Conservation (phyloP, 75 land plant genomes). For the Pinus albicaulis region DNA sequence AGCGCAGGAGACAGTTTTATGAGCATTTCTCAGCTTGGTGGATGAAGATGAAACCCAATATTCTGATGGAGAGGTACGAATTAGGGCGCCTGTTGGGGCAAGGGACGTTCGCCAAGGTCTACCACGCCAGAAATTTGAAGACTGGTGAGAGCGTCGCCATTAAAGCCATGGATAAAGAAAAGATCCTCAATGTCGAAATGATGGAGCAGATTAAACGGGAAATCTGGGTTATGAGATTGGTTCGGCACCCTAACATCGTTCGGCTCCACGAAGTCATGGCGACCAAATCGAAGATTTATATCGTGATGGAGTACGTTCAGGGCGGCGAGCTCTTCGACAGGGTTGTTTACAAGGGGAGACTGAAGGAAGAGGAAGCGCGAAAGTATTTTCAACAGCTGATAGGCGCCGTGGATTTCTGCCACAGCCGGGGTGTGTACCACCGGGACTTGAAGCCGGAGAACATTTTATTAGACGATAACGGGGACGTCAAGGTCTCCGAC, state of each 20-base stretch:
- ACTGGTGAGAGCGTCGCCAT: constrained; percentile 27
- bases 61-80: constrained; percentile 15
- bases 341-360: constrained; percentile 17
- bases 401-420: constrained; percentile 41
- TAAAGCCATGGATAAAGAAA: constrained; percentile 23
- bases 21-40: too few species aligned
- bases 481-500: constrained; percentile 54
- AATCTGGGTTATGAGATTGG: constrained; percentile 37
- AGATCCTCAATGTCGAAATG: constrained; percentile 17
- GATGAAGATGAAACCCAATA: constrained; percentile 4
- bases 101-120: constrained; percentile 33
- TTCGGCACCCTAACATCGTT: constrained; percentile 45
- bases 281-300: constrained; percentile 36
- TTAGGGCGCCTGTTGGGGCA: constrained; percentile 26
- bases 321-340: constrained; percentile 46
- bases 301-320: constrained; percentile 37
- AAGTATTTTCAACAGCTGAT: constrained; percentile 46
- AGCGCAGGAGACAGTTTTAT: too few species aligned
- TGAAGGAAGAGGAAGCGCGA: constrained; percentile 39
- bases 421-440: constrained; percentile 49
- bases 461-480: constrained; percentile 48
- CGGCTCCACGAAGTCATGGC: constrained; percentile 52
- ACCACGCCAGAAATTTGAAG: constrained; percentile 13
- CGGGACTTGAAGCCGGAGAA: constrained; percentile 64
- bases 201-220: constrained; percentile 43